These are phyloP conservation scores for Tylopilus felleus DNA, from an alignment of 768 basidiomycete genomes.

Conservation along the genomic window DNA sequence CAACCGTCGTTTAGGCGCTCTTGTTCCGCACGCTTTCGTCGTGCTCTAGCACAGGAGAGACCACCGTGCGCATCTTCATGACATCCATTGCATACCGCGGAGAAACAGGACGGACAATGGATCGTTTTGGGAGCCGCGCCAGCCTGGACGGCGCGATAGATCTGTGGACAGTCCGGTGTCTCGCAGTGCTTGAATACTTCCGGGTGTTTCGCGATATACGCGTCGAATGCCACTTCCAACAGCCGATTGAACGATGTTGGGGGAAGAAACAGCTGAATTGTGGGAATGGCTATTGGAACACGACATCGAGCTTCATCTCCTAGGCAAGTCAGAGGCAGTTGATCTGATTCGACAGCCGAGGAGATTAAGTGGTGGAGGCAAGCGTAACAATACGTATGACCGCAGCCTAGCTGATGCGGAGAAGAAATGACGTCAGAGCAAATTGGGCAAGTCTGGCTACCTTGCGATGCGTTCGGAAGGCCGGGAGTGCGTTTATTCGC, in stretches of 20 bases:
- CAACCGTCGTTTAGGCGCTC: slow-evolving; percentile 55
- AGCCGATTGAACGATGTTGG: slow-evolving; percentile 52
- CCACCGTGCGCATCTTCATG: slow-evolving; percentile 60
- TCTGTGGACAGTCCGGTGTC: slow-evolving; percentile 71
- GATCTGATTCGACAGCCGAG: slow-evolving; percentile 51
- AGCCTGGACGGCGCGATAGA: slow-evolving; percentile 53
- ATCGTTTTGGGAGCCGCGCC: slow-evolving; percentile 38
- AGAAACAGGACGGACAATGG: slow-evolving; percentile 67
- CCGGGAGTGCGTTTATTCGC: slow-evolving; percentile 19
- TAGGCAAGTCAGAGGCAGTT: slow-evolving; percentile 67
- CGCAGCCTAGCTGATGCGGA: slow-evolving; percentile 54
- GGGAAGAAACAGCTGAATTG: slow-evolving; percentile 50
- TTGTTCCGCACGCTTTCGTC: slow-evolving; percentile 42
- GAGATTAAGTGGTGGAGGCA: slow-evolving; percentile 59
- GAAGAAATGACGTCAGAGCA: slow-evolving; percentile 43
- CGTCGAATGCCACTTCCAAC: slow-evolving; percentile 52
- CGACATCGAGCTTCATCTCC: slow-evolving; percentile 61
- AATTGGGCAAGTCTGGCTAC: slow-evolving; percentile 44
- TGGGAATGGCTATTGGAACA: slow-evolving; percentile 47
- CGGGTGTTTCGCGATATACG: slow-evolving; percentile 54
- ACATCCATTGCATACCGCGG: slow-evolving; percentile 63
- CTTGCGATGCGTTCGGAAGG: slow-evolving; percentile 1
- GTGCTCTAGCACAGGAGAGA: slow-evolving; percentile 43
- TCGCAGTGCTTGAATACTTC: slow-evolving; percentile 71
- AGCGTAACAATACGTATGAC: slow-evolving; percentile 61